Evolutionary conservation across 164 flowering plant genomes (phyloP), one percentile per base, ranked within the genome.

Genomic region (Macadamia tetraphylla): DNA sequence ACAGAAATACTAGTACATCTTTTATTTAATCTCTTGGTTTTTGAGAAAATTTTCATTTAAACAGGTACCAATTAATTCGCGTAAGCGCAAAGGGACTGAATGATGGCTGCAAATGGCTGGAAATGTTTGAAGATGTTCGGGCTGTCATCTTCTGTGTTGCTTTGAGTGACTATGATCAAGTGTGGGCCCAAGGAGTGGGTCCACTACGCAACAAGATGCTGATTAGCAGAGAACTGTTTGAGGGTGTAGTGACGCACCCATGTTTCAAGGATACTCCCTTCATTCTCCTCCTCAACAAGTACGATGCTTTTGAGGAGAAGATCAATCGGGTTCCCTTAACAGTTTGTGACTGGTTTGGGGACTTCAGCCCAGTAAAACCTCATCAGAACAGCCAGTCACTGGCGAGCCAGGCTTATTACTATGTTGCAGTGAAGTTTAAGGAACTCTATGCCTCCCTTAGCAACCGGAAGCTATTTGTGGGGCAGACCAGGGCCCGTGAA

Each of bases 81-180:
- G 63, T 83, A 60, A 80, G 75, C 75, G 52, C 88, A 9, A 85
- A 76, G 65, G 84, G 83, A 44, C 43, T 81, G 51, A 67, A 58
- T 64, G 86, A 85, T 55, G 82, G 86, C 18, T 85, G 83, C 66
- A 82, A 80, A 70, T 85, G 88, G 88, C 70, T 85, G 62, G 81
- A 85, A 70, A 85, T 85, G 88, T 85, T 85, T 69, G 88, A 85
- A 73, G 86, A 85, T 68, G 82, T 79, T 7, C 67, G 82, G 9
- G 80, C 74, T 6, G 81, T 85, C 9, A 60, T 85, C n/a, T 85
- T 82, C 71, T 79, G 84, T 72, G 81, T 77, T 58, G 66, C 82
- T 9, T 71, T 85, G 62, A 78, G 80, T 53, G 88, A 83, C 70
- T 85, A 85, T 55, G 88, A 79, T 65, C 81, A 81, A 58, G 63